Percentiles rank a stretch among this genome's conserved stretches.
Evolutionary conservation across 192 early-diverging fungal species (phyloP).

Genomic region (Mortierella claussenii): DNA sequence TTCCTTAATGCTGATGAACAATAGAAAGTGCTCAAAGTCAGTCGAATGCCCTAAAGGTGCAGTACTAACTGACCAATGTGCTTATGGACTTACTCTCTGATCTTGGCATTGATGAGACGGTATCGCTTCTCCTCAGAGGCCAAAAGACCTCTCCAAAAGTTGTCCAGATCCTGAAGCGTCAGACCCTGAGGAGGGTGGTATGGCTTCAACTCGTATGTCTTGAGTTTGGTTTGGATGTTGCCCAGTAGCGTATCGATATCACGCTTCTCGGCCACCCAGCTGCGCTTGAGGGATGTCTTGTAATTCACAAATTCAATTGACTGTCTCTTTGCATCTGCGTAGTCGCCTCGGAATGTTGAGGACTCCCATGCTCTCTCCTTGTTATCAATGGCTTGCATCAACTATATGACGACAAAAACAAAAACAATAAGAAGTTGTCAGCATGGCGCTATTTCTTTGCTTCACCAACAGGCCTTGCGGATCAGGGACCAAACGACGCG

Average conservation of each 20-base stretch:
- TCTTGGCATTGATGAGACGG: slow-evolving; percentile 83
- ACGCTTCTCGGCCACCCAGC: slow-evolving; percentile 91
- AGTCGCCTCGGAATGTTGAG: slow-evolving; percentile 71
- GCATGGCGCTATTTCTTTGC: too few relatives aligned
- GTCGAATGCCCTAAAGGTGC: not conserved
- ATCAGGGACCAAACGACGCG: too few relatives aligned
- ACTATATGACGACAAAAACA: slow-evolving; percentile 14
- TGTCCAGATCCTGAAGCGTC: slow-evolving; percentile 77
- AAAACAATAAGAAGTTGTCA: slow-evolving; percentile 7
- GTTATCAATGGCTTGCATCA: slow-evolving; percentile 76
- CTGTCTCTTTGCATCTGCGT: slow-evolving; percentile 79
- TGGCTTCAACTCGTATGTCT: slow-evolving; percentile 90
- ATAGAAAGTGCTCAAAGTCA: slow-evolving; percentile 1
- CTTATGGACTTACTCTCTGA: slow-evolving; percentile 82
- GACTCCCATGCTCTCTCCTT: slow-evolving; percentile 76
- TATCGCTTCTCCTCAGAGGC: slow-evolving; percentile 82
- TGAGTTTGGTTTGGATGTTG: slow-evolving; percentile 97
- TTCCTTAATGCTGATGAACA: slow-evolving; percentile 76
- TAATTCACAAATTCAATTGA: slow-evolving; percentile 83
- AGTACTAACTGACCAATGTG: too few relatives aligned
- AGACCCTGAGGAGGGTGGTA: slow-evolving; percentile 86
- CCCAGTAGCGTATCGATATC: slow-evolving; percentile 92
- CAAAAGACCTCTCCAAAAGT: slow-evolving; percentile 79
- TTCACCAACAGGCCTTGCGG: too few relatives aligned
- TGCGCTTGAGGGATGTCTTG: slow-evolving; percentile 84